Evolutionary conservation across 257 asterid species (phyloP).

Genomic region (Handroanthus guayacan): DNA sequence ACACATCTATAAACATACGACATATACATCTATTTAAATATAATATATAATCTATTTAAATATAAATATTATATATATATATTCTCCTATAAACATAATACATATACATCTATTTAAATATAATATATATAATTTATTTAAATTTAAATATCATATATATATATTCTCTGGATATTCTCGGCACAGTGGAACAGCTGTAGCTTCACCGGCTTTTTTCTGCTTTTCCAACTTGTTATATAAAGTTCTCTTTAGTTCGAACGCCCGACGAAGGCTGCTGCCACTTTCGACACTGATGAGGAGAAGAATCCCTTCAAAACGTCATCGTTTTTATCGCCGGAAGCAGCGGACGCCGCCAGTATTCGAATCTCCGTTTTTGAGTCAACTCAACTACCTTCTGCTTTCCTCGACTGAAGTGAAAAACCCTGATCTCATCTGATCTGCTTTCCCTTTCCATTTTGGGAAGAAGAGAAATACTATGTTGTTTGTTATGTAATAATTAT

Average conservation of each 20-base stretch:
- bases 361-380: conserved; percentile 29
- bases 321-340: conserved; percentile 32
- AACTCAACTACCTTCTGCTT: conserved; percentile 36
- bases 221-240: conserved; percentile 17
- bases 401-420: conserved; percentile 31
- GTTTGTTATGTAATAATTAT: neutral
- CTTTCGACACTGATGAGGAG: conserved; percentile 31
- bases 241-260: conserved; percentile 24
- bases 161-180: neutral
- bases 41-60: too few relatives aligned
- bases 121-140: too few relatives aligned
- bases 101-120: too few relatives aligned
- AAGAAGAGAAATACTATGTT: conserved; percentile 8
- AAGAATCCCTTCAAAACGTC: conserved; percentile 29
- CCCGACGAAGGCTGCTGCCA: conserved; percentile 37
- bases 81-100: neutral
- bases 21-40: too few relatives aligned
- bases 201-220: conserved; percentile 30
- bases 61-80: too few relatives aligned
- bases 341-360: conserved; percentile 1
- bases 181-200: conserved; percentile 40
- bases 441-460: conserved; percentile 8
- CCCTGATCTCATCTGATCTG: conserved; percentile 34
- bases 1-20: too few relatives aligned
- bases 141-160: too few relatives aligned